phyloP scores from a whole-genome alignment of 129 eudicot genomes.

The Heracleum sosnowskyi region DNA sequence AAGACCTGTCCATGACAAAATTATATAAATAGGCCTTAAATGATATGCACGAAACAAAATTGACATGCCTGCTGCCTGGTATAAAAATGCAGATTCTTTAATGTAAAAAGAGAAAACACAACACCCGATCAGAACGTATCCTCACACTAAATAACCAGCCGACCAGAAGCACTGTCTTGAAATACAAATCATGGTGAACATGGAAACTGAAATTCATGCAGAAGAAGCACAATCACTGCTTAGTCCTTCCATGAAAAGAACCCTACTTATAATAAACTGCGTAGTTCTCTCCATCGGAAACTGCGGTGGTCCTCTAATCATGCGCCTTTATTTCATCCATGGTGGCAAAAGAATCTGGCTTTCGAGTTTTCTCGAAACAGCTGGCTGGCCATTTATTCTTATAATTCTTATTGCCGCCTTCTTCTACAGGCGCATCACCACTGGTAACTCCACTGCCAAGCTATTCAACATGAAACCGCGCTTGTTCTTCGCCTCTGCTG shows the following conservation, averaged over 20 bases:
- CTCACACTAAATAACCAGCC: too few species aligned
- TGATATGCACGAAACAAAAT: too few species aligned
- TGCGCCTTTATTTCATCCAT: slow-evolving; percentile 36
- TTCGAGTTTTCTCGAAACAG: slow-evolving; percentile 12
- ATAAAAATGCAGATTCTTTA: too few species aligned
- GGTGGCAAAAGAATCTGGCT: slow-evolving; percentile 39
- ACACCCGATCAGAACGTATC: too few species aligned
- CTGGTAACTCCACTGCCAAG: neutral
- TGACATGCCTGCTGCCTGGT: too few species aligned
- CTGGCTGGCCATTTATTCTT: slow-evolving; percentile 27
- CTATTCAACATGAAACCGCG: slow-evolving; percentile 5
- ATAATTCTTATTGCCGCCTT: slow-evolving; percentile 9
- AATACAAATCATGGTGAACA: neutral
- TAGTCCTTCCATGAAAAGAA: neutral
- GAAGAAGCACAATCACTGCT: neutral
- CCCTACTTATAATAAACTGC: slow-evolving; percentile 19
- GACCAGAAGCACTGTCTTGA: neutral
- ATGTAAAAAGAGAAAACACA: too few species aligned
- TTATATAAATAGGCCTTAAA: too few species aligned
- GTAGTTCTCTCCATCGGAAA: slow-evolving; percentile 27
- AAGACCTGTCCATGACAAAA: too few species aligned
- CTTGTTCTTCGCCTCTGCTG: slow-evolving; percentile 11
- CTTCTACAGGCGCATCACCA: slow-evolving; percentile 13
- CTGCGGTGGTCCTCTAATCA: slow-evolving; percentile 35
- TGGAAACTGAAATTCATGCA: neutral